Evolutionary conservation across 2,329 filamentous ascomycete genomes (phyloP).

Genomic region (Tolypocladium guangdongense): DNA sequence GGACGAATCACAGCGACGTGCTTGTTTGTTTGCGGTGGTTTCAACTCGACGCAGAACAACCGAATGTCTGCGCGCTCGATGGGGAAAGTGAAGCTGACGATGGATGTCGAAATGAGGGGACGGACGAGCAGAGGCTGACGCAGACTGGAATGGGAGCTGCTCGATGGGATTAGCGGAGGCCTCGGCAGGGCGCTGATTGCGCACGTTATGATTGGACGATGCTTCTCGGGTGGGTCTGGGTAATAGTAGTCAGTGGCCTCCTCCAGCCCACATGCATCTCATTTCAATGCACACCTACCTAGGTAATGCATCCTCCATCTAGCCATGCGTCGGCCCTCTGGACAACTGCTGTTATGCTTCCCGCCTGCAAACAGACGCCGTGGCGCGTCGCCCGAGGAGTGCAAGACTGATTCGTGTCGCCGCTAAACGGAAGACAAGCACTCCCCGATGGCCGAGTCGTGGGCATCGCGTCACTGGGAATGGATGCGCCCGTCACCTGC

Average conservation of each 20-base stretch:
- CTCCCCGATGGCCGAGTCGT: not conserved
- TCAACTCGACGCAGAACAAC: not conserved
- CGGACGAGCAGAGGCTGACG: not conserved
- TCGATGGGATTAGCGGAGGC: not conserved
- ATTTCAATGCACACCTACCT: not conserved
- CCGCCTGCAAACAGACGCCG: not conserved
- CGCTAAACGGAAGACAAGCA: not conserved
- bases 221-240: not conserved
- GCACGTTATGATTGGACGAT: not conserved
- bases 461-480: not conserved
- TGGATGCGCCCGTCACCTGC: not conserved
- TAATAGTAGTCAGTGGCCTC: not conserved
- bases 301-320: no score
- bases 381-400: not conserved
- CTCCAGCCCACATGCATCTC: not conserved
- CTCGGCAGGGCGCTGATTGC: not conserved
- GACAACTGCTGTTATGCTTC: not conserved
- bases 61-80: not conserved
- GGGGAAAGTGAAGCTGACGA: not conserved
- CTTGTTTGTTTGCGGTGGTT: not conserved
- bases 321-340: not conserved
- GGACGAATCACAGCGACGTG: not conserved
- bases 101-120: not conserved
- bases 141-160: not conserved
- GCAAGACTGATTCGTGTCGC: not conserved